phyloP scores from a whole-genome alignment of 345 rosid genomes.

The Conringia planisiliqua region DNA sequence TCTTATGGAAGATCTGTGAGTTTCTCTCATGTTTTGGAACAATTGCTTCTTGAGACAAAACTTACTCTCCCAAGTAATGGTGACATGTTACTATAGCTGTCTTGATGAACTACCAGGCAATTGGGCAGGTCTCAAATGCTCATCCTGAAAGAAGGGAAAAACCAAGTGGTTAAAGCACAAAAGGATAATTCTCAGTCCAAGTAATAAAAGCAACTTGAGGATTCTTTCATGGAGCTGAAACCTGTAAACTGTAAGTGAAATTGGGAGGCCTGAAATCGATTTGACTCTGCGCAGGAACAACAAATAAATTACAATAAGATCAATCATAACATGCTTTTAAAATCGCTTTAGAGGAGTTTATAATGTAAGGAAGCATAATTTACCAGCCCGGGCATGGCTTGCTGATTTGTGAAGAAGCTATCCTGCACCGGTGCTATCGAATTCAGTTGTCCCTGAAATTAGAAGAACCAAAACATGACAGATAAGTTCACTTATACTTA shows the following conservation, averaged over 20 bases:
- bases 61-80: neutral
- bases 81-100: constrained; percentile 31
- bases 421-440: constrained; percentile 45
- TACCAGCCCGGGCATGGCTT: constrained; percentile 58
- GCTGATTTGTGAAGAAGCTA: constrained; percentile 50
- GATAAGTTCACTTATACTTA: neutral
- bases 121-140: constrained; percentile 56
- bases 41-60: constrained; percentile 2
- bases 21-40: neutral
- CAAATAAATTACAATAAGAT: neutral
- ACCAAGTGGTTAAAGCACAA: neutral
- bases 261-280: constrained; percentile 56
- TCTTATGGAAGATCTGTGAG: neutral
- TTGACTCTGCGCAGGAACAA: constrained; percentile 36
- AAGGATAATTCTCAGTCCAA: neutral
- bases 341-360: neutral
- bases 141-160: constrained; percentile 38
- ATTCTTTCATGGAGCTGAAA: constrained; percentile 6
- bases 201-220: neutral
- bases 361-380: neutral
- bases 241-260: constrained; percentile 61
- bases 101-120: constrained; percentile 56
- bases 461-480: neutral
- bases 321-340: neutral
- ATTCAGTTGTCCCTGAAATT: constrained; percentile 49